Percentiles rank a stretch among this genome's conserved stretches.
phyloP scores from a whole-genome alignment of 2,329 filamentous ascomycete species.

The Juglanconis sp. region DNA sequence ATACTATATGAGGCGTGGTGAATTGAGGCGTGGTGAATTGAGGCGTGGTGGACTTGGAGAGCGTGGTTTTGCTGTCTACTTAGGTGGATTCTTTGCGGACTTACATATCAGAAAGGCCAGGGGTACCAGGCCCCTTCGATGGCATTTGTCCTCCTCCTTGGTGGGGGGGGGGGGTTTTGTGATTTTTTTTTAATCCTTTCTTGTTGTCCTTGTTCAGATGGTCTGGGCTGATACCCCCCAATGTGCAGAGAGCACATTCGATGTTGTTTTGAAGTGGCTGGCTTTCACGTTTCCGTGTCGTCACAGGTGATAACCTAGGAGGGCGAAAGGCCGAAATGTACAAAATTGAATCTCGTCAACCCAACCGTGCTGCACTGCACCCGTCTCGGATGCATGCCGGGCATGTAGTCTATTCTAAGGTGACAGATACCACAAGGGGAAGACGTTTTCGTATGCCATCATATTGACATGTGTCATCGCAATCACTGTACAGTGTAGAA shows the following conservation, averaged over 20 bases:
- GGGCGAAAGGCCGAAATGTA: no score
- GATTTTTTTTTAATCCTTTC: background rate
- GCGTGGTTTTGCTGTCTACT: background rate
- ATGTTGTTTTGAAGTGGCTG: conserved; percentile 1
- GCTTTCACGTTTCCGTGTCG: background rate
- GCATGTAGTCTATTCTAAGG: background rate
- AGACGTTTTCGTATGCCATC: background rate
- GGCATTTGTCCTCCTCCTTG: background rate
- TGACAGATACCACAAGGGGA: background rate
- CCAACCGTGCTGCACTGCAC: background rate
- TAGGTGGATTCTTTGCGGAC: background rate
- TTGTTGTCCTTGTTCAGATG: background rate
- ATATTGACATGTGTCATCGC: background rate
- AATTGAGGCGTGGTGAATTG: background rate
- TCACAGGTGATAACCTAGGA: no score
- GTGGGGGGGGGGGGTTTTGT: background rate
- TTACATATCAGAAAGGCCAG: background rate
- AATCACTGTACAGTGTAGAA: background rate
- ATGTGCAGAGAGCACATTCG: conserved; percentile 16
- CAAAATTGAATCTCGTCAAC: no score
- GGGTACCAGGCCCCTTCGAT: background rate
- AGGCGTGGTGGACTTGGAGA: no score
- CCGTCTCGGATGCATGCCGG: background rate
- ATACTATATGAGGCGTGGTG: background rate
- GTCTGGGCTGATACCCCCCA: conserved; percentile 16